These are phyloP conservation scores for Keqinozyma sinolaborantium DNA, from an alignment of 1,139 yeast species.

Conservation along the genomic window DNA sequence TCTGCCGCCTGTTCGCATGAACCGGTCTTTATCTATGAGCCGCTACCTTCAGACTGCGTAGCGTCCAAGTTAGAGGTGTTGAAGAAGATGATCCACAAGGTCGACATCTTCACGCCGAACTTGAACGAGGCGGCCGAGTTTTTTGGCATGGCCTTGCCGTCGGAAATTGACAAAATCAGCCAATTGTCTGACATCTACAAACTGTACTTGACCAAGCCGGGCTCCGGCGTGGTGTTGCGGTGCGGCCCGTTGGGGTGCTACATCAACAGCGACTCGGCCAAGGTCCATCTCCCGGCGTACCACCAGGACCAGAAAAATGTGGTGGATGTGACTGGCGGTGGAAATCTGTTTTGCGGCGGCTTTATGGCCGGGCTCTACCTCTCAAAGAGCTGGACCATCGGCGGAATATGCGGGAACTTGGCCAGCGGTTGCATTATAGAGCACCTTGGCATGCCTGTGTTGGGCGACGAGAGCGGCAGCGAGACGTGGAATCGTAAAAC, in stretches of 20 bases:
- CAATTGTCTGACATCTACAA: conserved; percentile 41
- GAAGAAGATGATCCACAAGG: conserved; percentile 34
- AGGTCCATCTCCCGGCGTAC: conserved; percentile 65
- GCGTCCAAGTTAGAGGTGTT: conserved; percentile 45
- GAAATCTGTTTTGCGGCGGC: conserved; percentile 85
- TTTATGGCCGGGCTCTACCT: conserved; percentile 59
- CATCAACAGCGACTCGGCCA: conserved; percentile 12
- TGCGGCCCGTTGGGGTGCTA: conserved; percentile 72
- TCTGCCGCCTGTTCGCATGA: conserved; percentile 13
- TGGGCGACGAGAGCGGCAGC: conserved; percentile 10
- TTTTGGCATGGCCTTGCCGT: conserved; percentile 10
- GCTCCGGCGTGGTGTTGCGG: conserved; percentile 41
- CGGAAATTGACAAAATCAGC: conserved; percentile 17
- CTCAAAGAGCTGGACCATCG: conserved; percentile 47
- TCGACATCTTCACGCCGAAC: conserved; percentile 77
- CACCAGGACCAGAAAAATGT: conserved; percentile 53
- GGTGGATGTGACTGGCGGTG: conserved; percentile 92
- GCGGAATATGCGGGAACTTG: conserved; percentile 67
- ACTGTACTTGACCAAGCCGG: conserved; percentile 26
- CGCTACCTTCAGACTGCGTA: conserved; percentile 73
- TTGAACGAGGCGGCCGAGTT: conserved; percentile 66
- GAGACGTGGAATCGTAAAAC: conserved; percentile 54
- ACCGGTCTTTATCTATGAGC: conserved; percentile 73
- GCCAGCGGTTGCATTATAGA: conserved; percentile 82
- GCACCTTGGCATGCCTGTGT: conserved; percentile 66